Evolutionary conservation across 2,329 filamentous ascomycete species (phyloP).

Genomic region (Fusarium neocosmosporiellum): DNA sequence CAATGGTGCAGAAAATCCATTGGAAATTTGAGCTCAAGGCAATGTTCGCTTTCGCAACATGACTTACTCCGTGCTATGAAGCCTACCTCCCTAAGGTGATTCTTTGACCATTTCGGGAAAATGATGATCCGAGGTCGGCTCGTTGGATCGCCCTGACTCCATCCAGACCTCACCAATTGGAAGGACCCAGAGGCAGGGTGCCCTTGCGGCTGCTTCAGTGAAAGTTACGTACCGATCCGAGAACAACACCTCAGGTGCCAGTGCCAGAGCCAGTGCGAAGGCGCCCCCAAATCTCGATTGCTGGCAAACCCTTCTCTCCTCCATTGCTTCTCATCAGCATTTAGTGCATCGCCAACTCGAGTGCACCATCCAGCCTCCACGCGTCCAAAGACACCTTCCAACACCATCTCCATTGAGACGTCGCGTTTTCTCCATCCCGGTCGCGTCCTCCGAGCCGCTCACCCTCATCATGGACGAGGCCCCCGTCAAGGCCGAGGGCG

Average conservation of each 20-base stretch:
- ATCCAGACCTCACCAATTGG: slow-evolving; percentile 4
- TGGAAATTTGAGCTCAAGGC: not conserved
- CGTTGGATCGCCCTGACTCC: not conserved
- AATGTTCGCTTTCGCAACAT: not conserved
- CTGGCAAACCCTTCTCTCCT: slow-evolving; percentile 19
- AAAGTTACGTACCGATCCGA: slow-evolving; percentile 25
- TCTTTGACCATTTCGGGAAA: not conserved
- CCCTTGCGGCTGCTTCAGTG: slow-evolving; percentile 8
- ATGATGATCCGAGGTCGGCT: not conserved
- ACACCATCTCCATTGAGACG: not conserved
- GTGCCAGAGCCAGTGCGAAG: slow-evolving; percentile 5
- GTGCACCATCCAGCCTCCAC: slow-evolving; percentile 15
- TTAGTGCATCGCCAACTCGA: slow-evolving; percentile 28
- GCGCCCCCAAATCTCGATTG: slow-evolving; percentile 21
- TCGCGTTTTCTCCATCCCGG: slow-evolving; percentile 17
- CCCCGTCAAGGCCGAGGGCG: slow-evolving; percentile 57
- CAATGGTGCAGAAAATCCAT: not conserved
- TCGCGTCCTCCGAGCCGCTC: slow-evolving; percentile 22
- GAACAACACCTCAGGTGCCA: slow-evolving; percentile 33
- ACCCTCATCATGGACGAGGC: slow-evolving; percentile 47
- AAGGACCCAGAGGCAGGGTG: not conserved
- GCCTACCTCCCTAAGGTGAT: not conserved
- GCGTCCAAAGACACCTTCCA: not conserved
- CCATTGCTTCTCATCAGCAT: slow-evolving; percentile 21
- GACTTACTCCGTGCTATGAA: not conserved